Evolutionary conservation across 306 rosid species (phyloP).

Genomic region (Prunus campanulata): DNA sequence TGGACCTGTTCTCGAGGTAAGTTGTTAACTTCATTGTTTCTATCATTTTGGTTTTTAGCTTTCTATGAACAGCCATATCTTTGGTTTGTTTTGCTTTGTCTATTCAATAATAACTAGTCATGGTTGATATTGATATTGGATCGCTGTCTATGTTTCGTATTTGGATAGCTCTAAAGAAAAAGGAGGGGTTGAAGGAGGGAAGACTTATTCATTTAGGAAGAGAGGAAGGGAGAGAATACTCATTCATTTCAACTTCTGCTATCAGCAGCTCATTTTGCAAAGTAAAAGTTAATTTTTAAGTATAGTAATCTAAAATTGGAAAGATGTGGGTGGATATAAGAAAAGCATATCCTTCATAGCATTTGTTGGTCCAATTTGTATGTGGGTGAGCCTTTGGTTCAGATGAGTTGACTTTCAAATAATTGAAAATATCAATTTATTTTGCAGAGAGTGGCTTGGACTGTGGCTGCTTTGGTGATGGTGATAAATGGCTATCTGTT

Average conservation of each 20-base stretch:
- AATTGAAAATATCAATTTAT: neutral
- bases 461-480: slow-evolving; percentile 70
- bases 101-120: neutral
- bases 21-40: slow-evolving; percentile 19
- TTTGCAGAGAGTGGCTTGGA: slow-evolving; percentile 80
- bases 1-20: slow-evolving; percentile 73
- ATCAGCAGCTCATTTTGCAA: neutral
- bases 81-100: neutral
- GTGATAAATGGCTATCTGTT: slow-evolving; percentile 78
- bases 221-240: too few species aligned
- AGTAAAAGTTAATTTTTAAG: neutral
- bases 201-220: too few species aligned
- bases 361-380: neutral
- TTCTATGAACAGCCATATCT: neutral
- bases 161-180: neutral
- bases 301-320: neutral
- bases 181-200: too few species aligned
- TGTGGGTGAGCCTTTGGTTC: neutral
- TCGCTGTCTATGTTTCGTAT: neutral
- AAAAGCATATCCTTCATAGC: too few species aligned
- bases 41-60: neutral
- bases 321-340: too few species aligned
- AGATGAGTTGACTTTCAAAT: neutral
- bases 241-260: too few species aligned
- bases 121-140: neutral